Base-by-base conservation (phyloP, 164 flowering plant species). In the Saururus chinensis region DNA sequence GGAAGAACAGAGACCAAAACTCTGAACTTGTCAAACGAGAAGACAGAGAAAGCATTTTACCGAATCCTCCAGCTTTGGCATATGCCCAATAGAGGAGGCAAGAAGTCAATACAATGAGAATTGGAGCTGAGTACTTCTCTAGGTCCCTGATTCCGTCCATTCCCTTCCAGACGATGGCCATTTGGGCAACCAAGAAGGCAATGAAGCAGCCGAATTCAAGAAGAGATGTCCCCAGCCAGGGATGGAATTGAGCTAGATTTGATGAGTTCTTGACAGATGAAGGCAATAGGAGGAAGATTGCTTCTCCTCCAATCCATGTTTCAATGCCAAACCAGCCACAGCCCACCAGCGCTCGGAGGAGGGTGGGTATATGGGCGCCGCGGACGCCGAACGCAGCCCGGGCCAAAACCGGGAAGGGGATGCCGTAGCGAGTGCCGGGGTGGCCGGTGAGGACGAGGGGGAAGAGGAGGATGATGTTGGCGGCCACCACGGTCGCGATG, bases 291-390 rank as follows among this genome's bases (percentile, higher is more conserved):
- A 88, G 73, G 71, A 79, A 89, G 57, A 92, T 82, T 0, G 98
- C 89, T 64, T 89, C 88, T 26, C 96, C 96, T 0, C 96, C 98
- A 22, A 92, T 87, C 98, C 98, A 92, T 0, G 92, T 77, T 68
- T 89, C 98, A 21, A 92, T 86, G 0, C 95, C 96, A 63, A 82
- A 92, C 98, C 98, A 92, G 0, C 98, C 98, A 52, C 96, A 87
- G 16, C 89, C 93, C 5, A 92, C 87, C 35, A 88, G 65, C 0
- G 93, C 95, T 61, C 98, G 71, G 1, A 92, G 81, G 1, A 92
- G 82, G 1, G 95, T 85, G 0, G 96, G 95, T 48, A 92, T 60
- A 64, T 89, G 89, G 19, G 98, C 87, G 1, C 98, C 98, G 0
- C 74, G 80, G 53, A 92, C 75, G 0, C 98, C 96, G 35, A 92